phyloP scores from a whole-genome alignment of 345 rosid genomes.

The Raphanus raphanistrum region DNA sequence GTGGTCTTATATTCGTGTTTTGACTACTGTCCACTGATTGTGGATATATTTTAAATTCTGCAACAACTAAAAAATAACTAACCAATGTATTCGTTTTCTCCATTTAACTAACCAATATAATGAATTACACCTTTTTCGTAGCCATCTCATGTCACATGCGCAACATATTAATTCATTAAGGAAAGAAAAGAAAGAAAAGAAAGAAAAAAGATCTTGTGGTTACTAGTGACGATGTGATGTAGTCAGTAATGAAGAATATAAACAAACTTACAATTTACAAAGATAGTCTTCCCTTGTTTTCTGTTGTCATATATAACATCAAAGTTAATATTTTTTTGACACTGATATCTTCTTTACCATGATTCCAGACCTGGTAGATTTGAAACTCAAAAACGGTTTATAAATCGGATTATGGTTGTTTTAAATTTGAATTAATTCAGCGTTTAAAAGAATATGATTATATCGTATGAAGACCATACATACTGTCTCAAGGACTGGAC shows the following conservation, averaged over 20 bases:
- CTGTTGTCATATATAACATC: background rate
- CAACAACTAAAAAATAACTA: slow-evolving; percentile 21
- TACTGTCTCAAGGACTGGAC: background rate
- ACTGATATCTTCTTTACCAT: background rate
- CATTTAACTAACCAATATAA: background rate
- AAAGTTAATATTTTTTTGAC: background rate
- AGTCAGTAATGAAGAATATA: slow-evolving; percentile 5
- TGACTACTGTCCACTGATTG: slow-evolving; percentile 18
- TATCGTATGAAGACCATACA: too few species aligned
- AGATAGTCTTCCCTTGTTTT: background rate
- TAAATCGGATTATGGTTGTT: background rate
- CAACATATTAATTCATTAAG: background rate
- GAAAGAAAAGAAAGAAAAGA: background rate
- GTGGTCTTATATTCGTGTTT: background rate
- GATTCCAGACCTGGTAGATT: background rate
- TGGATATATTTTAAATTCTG: background rate
- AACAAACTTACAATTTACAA: background rate
- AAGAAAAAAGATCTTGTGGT: background rate
- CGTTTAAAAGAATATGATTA: too few species aligned
- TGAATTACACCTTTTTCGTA: background rate
- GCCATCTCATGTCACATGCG: slow-evolving; percentile 19
- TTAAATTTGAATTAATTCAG: too few species aligned
- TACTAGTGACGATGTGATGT: slow-evolving; percentile 9
- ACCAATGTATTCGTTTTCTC: background rate
- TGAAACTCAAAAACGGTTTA: background rate